Base-by-base conservation (phyloP, 805 yeast species). In the Hanseniaspora guilliermondii region DNA sequence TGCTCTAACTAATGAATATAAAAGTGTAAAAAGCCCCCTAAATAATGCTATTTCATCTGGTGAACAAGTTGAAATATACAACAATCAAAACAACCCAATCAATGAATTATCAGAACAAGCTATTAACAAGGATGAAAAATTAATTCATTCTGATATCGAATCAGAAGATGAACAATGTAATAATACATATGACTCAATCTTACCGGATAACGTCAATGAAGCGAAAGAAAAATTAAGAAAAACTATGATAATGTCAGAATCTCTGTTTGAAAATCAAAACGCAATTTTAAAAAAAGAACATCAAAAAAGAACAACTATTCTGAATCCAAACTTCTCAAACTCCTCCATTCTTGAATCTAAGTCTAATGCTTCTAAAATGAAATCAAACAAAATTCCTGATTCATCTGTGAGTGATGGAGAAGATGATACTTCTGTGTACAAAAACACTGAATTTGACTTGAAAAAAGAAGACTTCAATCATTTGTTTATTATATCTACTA, bases 401-500 rank as follows among this genome's bases (percentile, higher is more conserved):
- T 25, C 33, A 6, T 30, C 19, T 9, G 16, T 35, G 35, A 49
- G 8, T n/a, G 41, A 39, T 35, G 30, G 38, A 35, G 37, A 30
- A n/a, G 45, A 25, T 17, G 25, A 22, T 22, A 24, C 39, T 46
- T 16, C 58, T 17, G 56, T 49, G 22, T 44, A 48, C 56, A 52
- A 60, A 47, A 58, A 58, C 55, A 56, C 61, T 3, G 62, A 60
- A 25, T 46, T 62, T 21, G 55, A 56, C 16, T 50, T 61, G 14
- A 61, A 60, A 27, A 73, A 71, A 12, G 74, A 72, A n/a, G 77
- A 76, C 57, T 69, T 76, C 55, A 74, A 80, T 0, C 71, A 77
- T 14, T 63, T 81, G 22, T 82, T 81, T 58, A 73, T 81, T 2
- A 66, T 73, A 9, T 83, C 85, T 0, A 64, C 77, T 4, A 85